These are phyloP conservation scores for Neopestalotiopsis sp. DNA, from an alignment of 2,329 filamentous ascomycete species.

Conservation along the genomic window DNA sequence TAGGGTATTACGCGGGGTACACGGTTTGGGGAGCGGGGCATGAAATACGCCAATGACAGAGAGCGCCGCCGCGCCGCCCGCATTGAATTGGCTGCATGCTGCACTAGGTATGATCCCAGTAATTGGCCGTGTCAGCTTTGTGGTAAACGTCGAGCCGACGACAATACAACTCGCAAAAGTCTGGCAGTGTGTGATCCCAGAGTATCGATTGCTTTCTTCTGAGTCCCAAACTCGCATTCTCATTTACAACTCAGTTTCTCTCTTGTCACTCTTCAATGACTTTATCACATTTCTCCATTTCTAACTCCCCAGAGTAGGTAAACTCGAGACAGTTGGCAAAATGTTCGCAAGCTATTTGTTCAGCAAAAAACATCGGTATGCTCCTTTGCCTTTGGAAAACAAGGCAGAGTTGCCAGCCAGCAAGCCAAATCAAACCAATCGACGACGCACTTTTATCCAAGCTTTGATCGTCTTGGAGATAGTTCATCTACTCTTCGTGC, in stretches of 20 bases:
- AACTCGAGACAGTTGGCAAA: background rate
- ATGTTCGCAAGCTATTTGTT: background rate
- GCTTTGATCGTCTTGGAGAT: background rate
- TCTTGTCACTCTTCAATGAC: background rate
- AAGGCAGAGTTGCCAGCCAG: background rate
- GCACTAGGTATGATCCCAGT: background rate
- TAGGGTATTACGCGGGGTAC: background rate
- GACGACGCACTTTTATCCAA: background rate
- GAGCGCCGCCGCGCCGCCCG: background rate
- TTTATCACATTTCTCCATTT: background rate
- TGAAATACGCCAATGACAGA: background rate
- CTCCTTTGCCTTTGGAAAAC: background rate
- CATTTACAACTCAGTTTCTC: background rate
- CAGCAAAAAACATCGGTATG: background rate
- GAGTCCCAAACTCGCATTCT: background rate
- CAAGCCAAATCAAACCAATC: background rate
- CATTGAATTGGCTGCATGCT: background rate
- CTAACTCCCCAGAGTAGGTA: background rate
- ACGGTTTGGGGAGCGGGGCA: too few relatives aligned
- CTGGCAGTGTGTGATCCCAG: too few relatives aligned
- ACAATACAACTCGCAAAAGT: too few relatives aligned
- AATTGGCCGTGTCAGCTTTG: background rate
- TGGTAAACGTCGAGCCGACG: too few relatives aligned
- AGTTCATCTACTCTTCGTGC: background rate
- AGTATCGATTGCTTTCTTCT: too few relatives aligned